Evolutionary conservation across 2,329 filamentous ascomycete species (phyloP), one percentile per base, ranked within the genome.

Genomic region (Leptographium galeiforme): DNA sequence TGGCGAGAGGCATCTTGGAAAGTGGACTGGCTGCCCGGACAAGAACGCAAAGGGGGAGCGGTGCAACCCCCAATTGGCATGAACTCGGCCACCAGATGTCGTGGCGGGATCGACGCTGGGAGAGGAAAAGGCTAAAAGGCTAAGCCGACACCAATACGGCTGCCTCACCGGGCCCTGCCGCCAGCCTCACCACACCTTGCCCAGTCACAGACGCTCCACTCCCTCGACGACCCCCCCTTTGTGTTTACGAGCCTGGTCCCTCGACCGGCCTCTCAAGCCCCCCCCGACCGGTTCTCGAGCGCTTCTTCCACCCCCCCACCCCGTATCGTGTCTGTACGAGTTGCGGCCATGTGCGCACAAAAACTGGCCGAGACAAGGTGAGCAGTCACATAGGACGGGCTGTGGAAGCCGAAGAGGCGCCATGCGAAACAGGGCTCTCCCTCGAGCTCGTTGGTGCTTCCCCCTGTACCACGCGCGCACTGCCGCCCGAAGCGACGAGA

Each of bases 301-400:
- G n/a, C n/a, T n/a, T n/a, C 25, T 25, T 5, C 5, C 25, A 5
- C 25, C 25, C 25, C 25, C 25, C 25, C 25, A 25, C 25, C 25
- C 34, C 34, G 34, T 36, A 36, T 13, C 8, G 34, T 10, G 34
- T 36, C 8, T 13, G 8, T 36, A 13, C 34, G 12, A 36, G 18
- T 4, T 46, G 19, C 16, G 33, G 16, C 33, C 51, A 49, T 51
- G 39, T 41, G 25, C 43, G 30, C 43, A 41, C 36, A 43, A 43
- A 55, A 55, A 55, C 40, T 51, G 51, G 54, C 54, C 51, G 51
- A 55, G 54, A 53, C 51, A 55, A 52, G 50, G 47, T 48, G 50
- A 49, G 40, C 36, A 36, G 5, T 18, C 47, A 30, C 34, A 49
- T 25, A 49, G 36, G 36, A 49, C 34, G 33, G 36, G 19, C 33